Conservation (phyloP, 352 stramenopile species). For the Blastocystis sp. region DNA sequence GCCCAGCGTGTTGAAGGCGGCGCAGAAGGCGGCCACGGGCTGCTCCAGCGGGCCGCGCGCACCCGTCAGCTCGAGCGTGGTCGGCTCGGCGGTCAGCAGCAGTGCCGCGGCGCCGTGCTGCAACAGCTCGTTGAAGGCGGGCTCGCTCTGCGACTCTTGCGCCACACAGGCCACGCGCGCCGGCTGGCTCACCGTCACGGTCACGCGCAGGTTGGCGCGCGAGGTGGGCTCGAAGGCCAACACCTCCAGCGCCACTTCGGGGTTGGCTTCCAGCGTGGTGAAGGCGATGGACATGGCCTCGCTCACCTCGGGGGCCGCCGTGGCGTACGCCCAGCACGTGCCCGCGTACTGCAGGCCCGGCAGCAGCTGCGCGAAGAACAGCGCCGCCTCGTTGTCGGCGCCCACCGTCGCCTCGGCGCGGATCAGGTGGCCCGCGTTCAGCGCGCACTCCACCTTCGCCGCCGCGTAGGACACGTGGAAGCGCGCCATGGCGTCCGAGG, state of each 20-base stretch:
- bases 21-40: conserved; percentile 14
- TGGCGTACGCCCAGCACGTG: conserved; percentile 51
- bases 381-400: not conserved
- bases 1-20: conserved; percentile 16
- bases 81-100: not conserved
- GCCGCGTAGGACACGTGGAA: conserved; percentile 17
- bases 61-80: not conserved
- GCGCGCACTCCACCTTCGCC: conserved; percentile 24
- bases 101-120: not conserved
- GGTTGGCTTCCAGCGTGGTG: not conserved
- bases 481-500: conserved; percentile 16
- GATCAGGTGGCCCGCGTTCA: conserved; percentile 33
- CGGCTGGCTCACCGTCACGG: not conserved
- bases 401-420: not conserved
- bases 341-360: conserved; percentile 16
- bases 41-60: not conserved
- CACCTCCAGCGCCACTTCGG: not conserved
- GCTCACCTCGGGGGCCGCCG: not conserved
- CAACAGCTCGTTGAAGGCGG: conserved; percentile 22
- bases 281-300: not conserved
- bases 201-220: not conserved
- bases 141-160: not conserved
- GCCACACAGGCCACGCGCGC: conserved; percentile 15
- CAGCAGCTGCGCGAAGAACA: conserved; percentile 40
- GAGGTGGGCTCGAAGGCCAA: not conserved